Conservation (phyloP, 495 filamentous ascomycete genomes). For the Xylaria castorea region DNA sequence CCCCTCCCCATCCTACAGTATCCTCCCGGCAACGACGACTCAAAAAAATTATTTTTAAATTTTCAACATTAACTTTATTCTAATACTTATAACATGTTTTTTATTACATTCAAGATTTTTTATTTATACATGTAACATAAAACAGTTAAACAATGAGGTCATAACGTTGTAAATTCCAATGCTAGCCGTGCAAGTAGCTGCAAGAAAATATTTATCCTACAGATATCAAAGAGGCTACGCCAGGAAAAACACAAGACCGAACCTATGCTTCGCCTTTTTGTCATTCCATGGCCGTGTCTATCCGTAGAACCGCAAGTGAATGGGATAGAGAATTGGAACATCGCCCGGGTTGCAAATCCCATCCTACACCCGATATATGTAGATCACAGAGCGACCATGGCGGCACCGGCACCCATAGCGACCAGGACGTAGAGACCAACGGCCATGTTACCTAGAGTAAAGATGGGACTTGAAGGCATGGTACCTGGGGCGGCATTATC, state of each 20-base stretch:
- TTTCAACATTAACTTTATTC: no score
- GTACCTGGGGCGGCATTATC: conserved; percentile 43
- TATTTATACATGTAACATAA: background rate
- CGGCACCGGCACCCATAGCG: conserved; percentile 70
- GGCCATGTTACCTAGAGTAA: conserved; percentile 68
- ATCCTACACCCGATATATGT: background rate
- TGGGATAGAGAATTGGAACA: background rate
- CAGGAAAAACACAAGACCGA: conserved; percentile 20
- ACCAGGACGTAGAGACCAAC: conserved; percentile 71
- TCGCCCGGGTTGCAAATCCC: background rate
- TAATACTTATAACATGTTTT: no score
- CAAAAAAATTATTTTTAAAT: no score
- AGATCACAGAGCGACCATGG: conserved; percentile 77
- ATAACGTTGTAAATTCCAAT: conserved; percentile 14
- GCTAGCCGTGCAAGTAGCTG: background rate
- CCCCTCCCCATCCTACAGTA: no score
- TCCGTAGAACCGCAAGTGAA: conserved; percentile 19
- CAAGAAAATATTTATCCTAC: conserved; percentile 30
- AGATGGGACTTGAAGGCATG: conserved; percentile 56
- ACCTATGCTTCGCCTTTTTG: background rate
- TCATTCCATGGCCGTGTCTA: conserved; percentile 16
- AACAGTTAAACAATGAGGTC: background rate
- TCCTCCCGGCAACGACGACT: no score
- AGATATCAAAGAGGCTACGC: conserved; percentile 25
- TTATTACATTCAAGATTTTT: no score